Percentiles rank a stretch among this genome's conserved stretches.
phyloP scores from a whole-genome alignment of 768 basidiomycete genomes.

The Suillus ampliporus region DNA sequence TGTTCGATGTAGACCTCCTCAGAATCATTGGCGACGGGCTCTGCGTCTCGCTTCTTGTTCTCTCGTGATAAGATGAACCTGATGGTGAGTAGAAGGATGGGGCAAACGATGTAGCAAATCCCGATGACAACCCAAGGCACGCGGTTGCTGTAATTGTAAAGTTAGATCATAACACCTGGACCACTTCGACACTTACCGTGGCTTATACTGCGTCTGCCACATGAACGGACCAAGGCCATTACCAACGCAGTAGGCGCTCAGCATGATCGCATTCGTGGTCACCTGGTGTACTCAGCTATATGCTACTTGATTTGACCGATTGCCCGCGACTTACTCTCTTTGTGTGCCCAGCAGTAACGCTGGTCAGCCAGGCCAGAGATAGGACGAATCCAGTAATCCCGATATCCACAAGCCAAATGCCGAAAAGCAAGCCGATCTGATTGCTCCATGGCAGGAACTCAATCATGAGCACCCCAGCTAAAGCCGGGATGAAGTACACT shows the following conservation, averaged over 20 bases:
- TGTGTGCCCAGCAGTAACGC: conserved; percentile 73
- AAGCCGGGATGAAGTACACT: conserved; percentile 67
- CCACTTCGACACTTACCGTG: conserved; percentile 48
- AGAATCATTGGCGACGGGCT: conserved; percentile 55
- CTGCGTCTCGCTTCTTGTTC: conserved; percentile 67
- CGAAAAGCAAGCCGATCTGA: conserved; percentile 68
- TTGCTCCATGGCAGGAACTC: conserved; percentile 69
- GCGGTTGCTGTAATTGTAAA: conserved; percentile 54
- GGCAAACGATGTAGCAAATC: conserved; percentile 61
- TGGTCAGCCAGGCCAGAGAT: conserved; percentile 66
- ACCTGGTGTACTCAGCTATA: conserved; percentile 18
- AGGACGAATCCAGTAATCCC: conserved; percentile 66
- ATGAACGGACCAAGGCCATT: conserved; percentile 79
- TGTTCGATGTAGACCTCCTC: conserved; percentile 68
- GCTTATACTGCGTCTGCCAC: conserved; percentile 74
- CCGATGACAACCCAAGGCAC: conserved; percentile 82
- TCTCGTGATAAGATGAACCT: conserved; percentile 60
- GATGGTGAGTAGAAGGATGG: conserved; percentile 52
- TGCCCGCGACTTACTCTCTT: conserved; percentile 58
- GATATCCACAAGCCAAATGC: conserved; percentile 43
- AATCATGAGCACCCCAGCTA: conserved; percentile 66
- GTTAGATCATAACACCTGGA: neutral
- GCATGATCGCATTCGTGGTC: conserved; percentile 68
- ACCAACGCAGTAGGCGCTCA: conserved; percentile 70
- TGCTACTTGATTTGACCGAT: neutral